These are phyloP conservation scores for Chrysoporthe puriensis DNA, from an alignment of 2,329 filamentous ascomycete species.

Conservation along the genomic window DNA sequence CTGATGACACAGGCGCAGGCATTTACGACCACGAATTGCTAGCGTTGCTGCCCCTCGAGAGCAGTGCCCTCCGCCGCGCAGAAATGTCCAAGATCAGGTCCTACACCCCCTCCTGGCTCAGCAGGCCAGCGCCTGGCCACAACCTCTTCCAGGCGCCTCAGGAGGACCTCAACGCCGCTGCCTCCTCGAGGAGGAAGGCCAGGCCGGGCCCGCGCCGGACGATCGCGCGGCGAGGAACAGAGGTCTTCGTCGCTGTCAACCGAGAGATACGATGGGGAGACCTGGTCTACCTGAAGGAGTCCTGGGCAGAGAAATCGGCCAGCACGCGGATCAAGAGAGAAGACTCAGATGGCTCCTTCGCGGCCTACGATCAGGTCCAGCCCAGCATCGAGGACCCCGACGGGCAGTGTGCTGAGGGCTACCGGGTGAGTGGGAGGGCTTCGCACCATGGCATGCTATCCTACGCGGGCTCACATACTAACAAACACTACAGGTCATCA, in stretches of 20 bases:
- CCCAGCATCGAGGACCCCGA: slow-evolving; percentile 34
- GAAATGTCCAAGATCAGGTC: slow-evolving; percentile 83
- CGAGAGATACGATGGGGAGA: slow-evolving; percentile 93
- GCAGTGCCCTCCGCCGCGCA: slow-evolving; percentile 24
- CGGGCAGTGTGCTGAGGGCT: slow-evolving; percentile 42
- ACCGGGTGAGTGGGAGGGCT: slow-evolving; percentile 46
- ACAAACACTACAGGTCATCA: slow-evolving; percentile 62
- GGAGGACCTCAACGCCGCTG: slow-evolving; percentile 39
- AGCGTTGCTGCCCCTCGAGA: slow-evolving; percentile 16
- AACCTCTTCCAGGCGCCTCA: slow-evolving; percentile 68
- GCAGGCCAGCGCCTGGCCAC: slow-evolving; percentile 75
- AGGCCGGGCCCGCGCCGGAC: slow-evolving; percentile 61
- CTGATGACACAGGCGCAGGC: slow-evolving; percentile 12
- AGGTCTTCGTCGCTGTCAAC: slow-evolving; percentile 86
- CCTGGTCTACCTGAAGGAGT: slow-evolving; percentile 76
- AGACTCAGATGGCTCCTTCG: slow-evolving; percentile 45
- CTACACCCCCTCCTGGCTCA: slow-evolving; percentile 87
- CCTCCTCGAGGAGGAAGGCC: slow-evolving; percentile 47
- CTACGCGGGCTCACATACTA: slow-evolving; percentile 8
- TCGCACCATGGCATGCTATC: background rate
- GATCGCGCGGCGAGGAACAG: slow-evolving; percentile 80
- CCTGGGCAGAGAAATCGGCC: slow-evolving; percentile 47
- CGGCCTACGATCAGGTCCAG: slow-evolving; percentile 35
- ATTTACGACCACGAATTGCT: slow-evolving; percentile 15
- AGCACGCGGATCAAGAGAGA: slow-evolving; percentile 53